A percentile compares a stretch with the other conserved stretches of the same genome.
These are phyloP conservation scores for Ammopiptanthus mongolicus DNA, from an alignment of 306 rosid species.

Conservation along the genomic window DNA sequence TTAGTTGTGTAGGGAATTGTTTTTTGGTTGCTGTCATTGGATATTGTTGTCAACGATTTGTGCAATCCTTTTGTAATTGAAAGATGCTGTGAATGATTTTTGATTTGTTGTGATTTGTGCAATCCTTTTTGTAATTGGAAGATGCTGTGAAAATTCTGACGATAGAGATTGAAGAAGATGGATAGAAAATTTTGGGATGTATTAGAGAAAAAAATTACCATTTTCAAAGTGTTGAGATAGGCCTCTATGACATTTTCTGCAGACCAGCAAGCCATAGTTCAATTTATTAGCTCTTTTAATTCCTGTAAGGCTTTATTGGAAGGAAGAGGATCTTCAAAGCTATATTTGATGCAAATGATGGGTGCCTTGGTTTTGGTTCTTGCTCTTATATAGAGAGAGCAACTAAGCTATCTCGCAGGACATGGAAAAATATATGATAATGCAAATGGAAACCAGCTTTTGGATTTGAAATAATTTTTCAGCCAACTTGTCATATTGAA, in stretches of 20 bases:
- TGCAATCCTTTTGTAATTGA: no score
- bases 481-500: no score
- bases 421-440: no score
- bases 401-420: background rate
- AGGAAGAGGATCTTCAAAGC: conserved; percentile 16
- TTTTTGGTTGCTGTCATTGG: no score
- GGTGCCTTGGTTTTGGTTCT: conserved; percentile 20
- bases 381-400: conserved; percentile 29
- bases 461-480: no score
- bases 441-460: no score
- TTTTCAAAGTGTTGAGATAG: conserved; percentile 74
- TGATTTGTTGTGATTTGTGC: no score
- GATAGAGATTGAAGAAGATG: background rate
- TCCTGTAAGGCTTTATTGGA: background rate
- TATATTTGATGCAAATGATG: conserved; percentile 26
- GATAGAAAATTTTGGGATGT: background rate
- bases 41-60: no score
- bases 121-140: no score
- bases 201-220: conserved; percentile 48
- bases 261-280: conserved; percentile 80
- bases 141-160: background rate
- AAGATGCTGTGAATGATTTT: no score
- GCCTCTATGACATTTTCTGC: conserved; percentile 97
- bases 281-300: background rate
- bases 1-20: no score